phyloP scores from a whole-genome alignment of 192 early-diverging fungal genomes.

The Dimargaris cristalligena region DNA sequence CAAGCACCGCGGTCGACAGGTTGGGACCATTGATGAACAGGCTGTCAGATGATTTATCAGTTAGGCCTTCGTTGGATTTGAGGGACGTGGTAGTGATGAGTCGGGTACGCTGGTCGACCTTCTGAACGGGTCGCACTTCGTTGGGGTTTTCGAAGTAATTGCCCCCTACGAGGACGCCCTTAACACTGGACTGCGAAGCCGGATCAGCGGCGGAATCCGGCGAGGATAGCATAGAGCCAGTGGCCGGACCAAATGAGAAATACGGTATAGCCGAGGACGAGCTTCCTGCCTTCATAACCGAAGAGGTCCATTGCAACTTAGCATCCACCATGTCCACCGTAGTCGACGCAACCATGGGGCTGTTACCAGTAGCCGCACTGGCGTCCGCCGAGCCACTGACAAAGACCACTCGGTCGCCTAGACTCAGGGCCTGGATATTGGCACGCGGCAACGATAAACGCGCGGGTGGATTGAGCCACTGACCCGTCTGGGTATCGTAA shows the following conservation, averaged over 20 bases:
- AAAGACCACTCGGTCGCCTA: not conserved
- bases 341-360: constrained; percentile 1
- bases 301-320: not conserved
- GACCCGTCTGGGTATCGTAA: constrained; percentile 19
- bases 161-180: not conserved
- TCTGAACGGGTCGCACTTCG: not conserved
- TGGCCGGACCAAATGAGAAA: too few species aligned
- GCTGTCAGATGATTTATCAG: not conserved
- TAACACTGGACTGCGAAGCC: too few species aligned
- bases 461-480: constrained; percentile 15
- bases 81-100: not conserved
- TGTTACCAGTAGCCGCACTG: too few species aligned
- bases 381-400: not conserved
- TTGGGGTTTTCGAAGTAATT: constrained; percentile 4
- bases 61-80: not conserved
- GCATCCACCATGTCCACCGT: not conserved
- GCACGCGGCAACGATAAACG: not conserved
- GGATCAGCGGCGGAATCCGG: not conserved
- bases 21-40: constrained; percentile 3
- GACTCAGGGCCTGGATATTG: not conserved
- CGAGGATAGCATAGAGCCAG: too few species aligned
- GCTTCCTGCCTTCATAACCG: not conserved
- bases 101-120: not conserved
- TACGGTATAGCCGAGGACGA: not conserved
- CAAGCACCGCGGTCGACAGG: not conserved